Conservation (phyloP, 768 basidiomycete genomes). For the Boletellus emodensis region DNA sequence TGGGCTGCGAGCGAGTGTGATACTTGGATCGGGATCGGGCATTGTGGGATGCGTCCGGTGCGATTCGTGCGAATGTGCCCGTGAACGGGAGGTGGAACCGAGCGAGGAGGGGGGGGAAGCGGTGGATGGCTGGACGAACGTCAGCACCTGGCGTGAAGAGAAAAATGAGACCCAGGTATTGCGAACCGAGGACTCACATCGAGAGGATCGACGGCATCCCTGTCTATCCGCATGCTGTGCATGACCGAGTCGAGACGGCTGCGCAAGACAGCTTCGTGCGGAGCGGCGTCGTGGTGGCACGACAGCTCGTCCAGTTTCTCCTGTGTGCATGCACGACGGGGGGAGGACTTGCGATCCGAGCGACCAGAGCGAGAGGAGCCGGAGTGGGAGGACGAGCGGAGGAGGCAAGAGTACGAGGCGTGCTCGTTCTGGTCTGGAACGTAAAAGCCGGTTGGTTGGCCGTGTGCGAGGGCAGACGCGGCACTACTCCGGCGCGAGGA, state of each 20-base stretch:
- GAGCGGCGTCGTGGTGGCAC: conserved; percentile 33
- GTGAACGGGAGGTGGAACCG: conserved; percentile 25
- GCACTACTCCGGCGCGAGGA: conserved; percentile 21
- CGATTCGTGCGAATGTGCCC: conserved; percentile 23
- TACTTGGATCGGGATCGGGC: conserved; percentile 19
- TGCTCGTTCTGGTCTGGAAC: conserved; percentile 33
- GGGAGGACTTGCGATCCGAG: conserved; percentile 19
- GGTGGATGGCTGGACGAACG: conserved; percentile 21
- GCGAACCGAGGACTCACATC: conserved; percentile 22
- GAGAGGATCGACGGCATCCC: conserved; percentile 10
- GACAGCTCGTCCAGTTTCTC: conserved; percentile 22
- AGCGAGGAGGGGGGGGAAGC: conserved; percentile 29
- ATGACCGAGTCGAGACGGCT: conserved; percentile 52
- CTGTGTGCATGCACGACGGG: conserved; percentile 4
- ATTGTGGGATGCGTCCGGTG: conserved; percentile 22
- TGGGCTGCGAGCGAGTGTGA: not conserved
- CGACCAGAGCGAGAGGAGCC: conserved; percentile 25
- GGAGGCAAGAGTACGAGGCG: conserved; percentile 21
- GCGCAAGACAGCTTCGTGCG: conserved; percentile 52
- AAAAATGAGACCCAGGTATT: conserved; percentile 5
- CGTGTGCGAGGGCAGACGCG: conserved; percentile 12
- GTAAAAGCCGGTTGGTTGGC: conserved; percentile 20
- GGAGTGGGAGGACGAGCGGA: conserved; percentile 26
- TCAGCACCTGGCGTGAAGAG: conserved; percentile 18
- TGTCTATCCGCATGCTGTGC: conserved; percentile 29